Evolutionary conservation across 768 basidiomycete species (phyloP), one percentile per base, ranked within the genome.

Genomic region (Calocybe cyanea): DNA sequence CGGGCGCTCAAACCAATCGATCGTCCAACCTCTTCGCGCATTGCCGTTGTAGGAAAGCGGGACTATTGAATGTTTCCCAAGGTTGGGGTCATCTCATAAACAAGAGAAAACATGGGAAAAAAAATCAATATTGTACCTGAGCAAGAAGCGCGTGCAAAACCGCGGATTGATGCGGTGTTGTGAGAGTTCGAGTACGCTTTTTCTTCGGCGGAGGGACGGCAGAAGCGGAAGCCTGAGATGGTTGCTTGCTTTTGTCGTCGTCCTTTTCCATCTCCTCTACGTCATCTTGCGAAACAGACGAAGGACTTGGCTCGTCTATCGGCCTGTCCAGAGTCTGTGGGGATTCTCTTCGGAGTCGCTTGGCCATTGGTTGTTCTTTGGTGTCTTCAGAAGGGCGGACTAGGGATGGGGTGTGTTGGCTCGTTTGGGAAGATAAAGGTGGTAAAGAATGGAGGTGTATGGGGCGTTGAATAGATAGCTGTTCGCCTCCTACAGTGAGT

Each of bases 1-100:
- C 90, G 78, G 38, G 89, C 88, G 61, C 88, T 91, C 59, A 93
- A 67, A n/a, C 89, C 90, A 54, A 92, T 92, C 28, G 85, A 75
- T 18, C 85, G 80, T 7, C 91, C 90, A 20, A 92, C 89, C 52
- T 91, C 86, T 65, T 92, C 91, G 40, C 90, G 80, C 78, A 87
- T 81, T 8, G 86, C 82, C 2, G 90, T 92, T 2, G 88, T 87
- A 3, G 90, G 90, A 64, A 93, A 92, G 30, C 87, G 85, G 41
- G 91, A 92, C 90, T 93, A 43, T 14, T 31, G 9, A 40, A 44
- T 39, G 31, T 6, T 54, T 52, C 43, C 51, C 43, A 45, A 46
- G 47, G 21, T 33, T 36, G 46, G 33, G 49, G 36, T 38, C 25
- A 30, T 38, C 41, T 38, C 31, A 31, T 31, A 43, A 43, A 42